A percentile compares a stretch with the other conserved stretches of the same genome.
Conservation (phyloP, 2,329 filamentous ascomycete genomes). For the Paraphoma chrysanthemicola region DNA sequence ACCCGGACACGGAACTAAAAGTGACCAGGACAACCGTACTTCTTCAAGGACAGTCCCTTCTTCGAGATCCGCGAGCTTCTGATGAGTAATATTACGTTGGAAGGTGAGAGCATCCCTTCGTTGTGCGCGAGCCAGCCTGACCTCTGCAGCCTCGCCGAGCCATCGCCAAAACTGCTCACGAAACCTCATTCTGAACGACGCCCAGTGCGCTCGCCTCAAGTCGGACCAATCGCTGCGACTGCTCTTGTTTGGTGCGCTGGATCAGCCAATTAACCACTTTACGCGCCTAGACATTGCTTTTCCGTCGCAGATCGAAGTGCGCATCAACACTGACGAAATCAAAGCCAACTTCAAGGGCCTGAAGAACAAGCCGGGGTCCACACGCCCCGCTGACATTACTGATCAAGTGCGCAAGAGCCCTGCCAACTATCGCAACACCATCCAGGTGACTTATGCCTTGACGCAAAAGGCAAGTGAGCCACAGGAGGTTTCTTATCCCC, state of each 20-base stretch:
- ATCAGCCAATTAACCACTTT: slow-evolving; percentile 50
- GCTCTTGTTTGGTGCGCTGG: slow-evolving; percentile 82
- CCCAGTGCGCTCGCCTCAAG: slow-evolving; percentile 63
- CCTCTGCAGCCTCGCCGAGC: slow-evolving; percentile 61
- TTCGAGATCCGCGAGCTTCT: slow-evolving; percentile 74
- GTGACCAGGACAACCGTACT: slow-evolving; percentile 50
- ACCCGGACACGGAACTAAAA: slow-evolving; percentile 12
- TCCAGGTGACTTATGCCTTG: slow-evolving; percentile 90
- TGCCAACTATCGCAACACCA: slow-evolving; percentile 72
- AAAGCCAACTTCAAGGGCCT: slow-evolving; percentile 93
- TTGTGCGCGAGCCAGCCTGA: slow-evolving; percentile 6
- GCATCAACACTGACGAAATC: slow-evolving; percentile 85
- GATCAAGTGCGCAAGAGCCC: slow-evolving; percentile 73
- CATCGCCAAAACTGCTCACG: slow-evolving; percentile 66
- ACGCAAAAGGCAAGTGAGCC: slow-evolving; percentile 75
- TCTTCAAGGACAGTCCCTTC: slow-evolving; percentile 83
- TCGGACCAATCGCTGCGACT: slow-evolving; percentile 70
- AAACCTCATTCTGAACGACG: slow-evolving; percentile 63
- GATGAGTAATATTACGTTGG: slow-evolving; percentile 70
- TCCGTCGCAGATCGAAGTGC: slow-evolving; percentile 90
- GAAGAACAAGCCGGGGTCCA: slow-evolving; percentile 96
- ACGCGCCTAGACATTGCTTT: slow-evolving; percentile 75
- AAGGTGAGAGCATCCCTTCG: slow-evolving; percentile 67
- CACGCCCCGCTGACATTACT: slow-evolving; percentile 91
- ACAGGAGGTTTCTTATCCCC: slow-evolving; percentile 33